A percentile compares a stretch with the other conserved stretches of the same genome.
Conservation (phyloP, 2,329 filamentous ascomycete genomes). For the Aspergillus thermomutatus region DNA sequence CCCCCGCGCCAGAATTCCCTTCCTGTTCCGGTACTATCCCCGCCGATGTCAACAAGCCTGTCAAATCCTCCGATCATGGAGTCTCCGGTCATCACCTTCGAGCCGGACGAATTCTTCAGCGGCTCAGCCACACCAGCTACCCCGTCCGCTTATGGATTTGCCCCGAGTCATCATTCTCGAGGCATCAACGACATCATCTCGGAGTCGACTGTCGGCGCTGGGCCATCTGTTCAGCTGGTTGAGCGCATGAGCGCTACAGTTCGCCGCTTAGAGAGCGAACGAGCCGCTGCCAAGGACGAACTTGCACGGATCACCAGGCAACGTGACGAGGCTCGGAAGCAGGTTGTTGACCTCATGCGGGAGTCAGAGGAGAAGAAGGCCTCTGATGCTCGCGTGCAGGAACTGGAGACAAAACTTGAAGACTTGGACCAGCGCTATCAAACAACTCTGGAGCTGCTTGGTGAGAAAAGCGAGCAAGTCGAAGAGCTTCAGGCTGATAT, state of each 20-base stretch:
- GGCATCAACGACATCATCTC: conserved; percentile 81
- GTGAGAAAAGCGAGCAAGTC: conserved; percentile 93
- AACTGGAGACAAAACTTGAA: conserved; percentile 65
- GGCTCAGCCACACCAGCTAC: conserved; percentile 31
- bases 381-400: conserved; percentile 57
- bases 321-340: conserved; percentile 83
- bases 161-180: conserved; percentile 43
- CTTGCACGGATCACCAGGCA: conserved; percentile 75
- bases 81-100: conserved; percentile 41
- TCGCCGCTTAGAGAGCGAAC: conserved; percentile 84
- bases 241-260: conserved; percentile 95
- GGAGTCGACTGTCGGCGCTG: conserved; percentile 83
- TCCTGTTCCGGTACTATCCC: conserved; percentile 28
- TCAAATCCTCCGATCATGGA: conserved; percentile 24
- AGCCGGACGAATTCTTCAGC: conserved; percentile 46
- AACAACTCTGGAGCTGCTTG: conserved; percentile 88
- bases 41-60: conserved; percentile 23
- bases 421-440: conserved; percentile 76
- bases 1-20: conserved; percentile 49
- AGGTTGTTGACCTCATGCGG: conserved; percentile 87
- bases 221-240: conserved; percentile 89
- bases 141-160: conserved; percentile 38
- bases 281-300: conserved; percentile 84
- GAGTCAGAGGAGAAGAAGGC: conserved; percentile 70
- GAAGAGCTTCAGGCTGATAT: conserved; percentile 89